Evolutionary conservation across 768 basidiomycete species (phyloP), one percentile per base, ranked within the genome.

Genomic region (Chalciporus pseudorubinellus): DNA sequence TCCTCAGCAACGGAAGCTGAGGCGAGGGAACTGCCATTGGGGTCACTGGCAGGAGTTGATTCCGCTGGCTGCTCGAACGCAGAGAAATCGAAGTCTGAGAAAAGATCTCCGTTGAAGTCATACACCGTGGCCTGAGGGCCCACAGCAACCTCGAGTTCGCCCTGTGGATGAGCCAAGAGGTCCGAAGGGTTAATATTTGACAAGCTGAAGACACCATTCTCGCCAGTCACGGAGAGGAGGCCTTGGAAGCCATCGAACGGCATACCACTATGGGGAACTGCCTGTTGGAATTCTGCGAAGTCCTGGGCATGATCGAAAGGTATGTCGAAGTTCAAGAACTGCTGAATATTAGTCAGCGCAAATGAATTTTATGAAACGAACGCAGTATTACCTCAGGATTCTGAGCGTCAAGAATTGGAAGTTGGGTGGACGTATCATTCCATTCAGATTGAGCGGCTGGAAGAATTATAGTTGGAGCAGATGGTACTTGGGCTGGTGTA

Each of bases 161-260:
- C 73, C 12, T 55, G 56, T 2, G 78, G 75, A 22, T 69, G 64
- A 28, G 65, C 51, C 13, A 67, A 21, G 24, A 77, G 57, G 20
- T 52, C 53, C 20, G 65, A 51, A 2, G 67, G 44, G 50, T 72
- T 66, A 43, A 76, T 62, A 22, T 68, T 63, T 1, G 64, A 48
- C 18, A 76, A 52, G 45, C 68, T 64, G 57, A 74, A 79, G 24
- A 75, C 55, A 18, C 65, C 65, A 5, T 66, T 68, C 53, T 72
- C 65, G 8, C 59, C 59, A 2, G 72, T 69, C 8, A 58, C 55
- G 10, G 69, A 63, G 19, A 75, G 39, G 22, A 71, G 55, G 5
- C 67, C 66, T 24, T 66, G 64, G 36, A 72, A 50, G 9, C 66
- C 55, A 6, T 69, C 64, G 45, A 44, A 45, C 9, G 52, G 39